phyloP scores from a whole-genome alignment of 768 basidiomycete genomes.

The Pilatotrama ljubarskyi region DNA sequence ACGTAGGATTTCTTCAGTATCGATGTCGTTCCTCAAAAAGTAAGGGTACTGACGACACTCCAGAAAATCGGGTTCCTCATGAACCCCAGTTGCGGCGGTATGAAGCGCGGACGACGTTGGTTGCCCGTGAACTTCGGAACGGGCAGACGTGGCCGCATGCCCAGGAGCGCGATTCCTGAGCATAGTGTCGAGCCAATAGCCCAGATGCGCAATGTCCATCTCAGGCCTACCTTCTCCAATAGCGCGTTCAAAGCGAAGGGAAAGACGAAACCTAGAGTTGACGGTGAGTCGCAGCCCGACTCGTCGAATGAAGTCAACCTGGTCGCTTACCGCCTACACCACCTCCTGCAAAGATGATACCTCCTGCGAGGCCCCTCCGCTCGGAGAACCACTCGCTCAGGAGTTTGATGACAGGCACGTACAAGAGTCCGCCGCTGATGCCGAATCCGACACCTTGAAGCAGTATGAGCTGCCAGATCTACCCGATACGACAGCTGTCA shows the following conservation, averaged over 20 bases:
- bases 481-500: background rate
- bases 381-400: conserved; percentile 27
- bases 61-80: conserved; percentile 24
- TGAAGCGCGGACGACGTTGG: conserved; percentile 22
- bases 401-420: conserved; percentile 19
- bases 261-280: conserved; percentile 22
- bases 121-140: conserved; percentile 19
- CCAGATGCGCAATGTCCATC: conserved; percentile 27
- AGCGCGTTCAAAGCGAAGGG: conserved; percentile 22
- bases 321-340: conserved; percentile 25
- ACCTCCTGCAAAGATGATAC: conserved; percentile 28
- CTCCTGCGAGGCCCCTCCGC: conserved; percentile 25
- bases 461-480: conserved; percentile 27
- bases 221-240: conserved; percentile 20
- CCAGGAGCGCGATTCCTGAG: conserved; percentile 20
- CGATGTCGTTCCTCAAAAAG: background rate
- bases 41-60: conserved; percentile 20
- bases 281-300: too few relatives aligned
- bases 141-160: conserved; percentile 26
- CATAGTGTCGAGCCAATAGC: conserved; percentile 17
- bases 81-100: conserved; percentile 25
- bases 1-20: background rate
- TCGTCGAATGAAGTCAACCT: too few relatives aligned
- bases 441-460: conserved; percentile 28
- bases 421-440: conserved; percentile 22